Base-by-base conservation (phyloP, 2,329 filamentous ascomycete genomes). In the Fusarium gaditjirri region DNA sequence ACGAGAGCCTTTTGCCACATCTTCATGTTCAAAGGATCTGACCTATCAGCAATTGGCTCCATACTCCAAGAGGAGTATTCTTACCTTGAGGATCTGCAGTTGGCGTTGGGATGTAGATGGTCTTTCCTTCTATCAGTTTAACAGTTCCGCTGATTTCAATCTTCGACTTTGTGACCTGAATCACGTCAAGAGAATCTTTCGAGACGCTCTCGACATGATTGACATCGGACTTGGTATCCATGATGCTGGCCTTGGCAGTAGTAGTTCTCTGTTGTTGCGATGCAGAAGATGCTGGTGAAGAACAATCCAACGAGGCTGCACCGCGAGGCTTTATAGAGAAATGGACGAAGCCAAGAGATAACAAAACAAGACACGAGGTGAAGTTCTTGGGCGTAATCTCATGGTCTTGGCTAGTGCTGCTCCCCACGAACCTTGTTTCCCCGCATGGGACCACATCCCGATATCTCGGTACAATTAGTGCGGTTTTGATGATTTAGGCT, bases 1-100 rank as follows among this genome's bases (percentile, higher is more conserved):
- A 73, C 70, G 9, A 56, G 49, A 16, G 54, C 56, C 58, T 75
- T 75, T 47, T 75, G 72, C 72, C 72, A 75, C 70, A 69, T 75
- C 50, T 58, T 71, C 72, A 75, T 73, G 55, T 75, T 75, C 52
- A 75, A 53, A 3, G 72, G 72, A 59, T 75, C 72, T 75, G 11
- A 14, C 11, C n/a, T 6, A 43, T 66, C 52, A 66, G 63, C 33
- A 66, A 39, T 41, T 23, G 29, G 21, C 21, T n/a, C 5, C 2
- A 4, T 19, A 14, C 6, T 19, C 27, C 4, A 41, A n/a, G 6
- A n/a, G 12, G 19, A 9, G 5, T 5, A 21, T 9, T 52, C 52
- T 44, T 29, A 66, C 63, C 63, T 19, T n/a, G 27, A 8, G 64
- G 72, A 41, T 75, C 72, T n/a, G 72, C 72, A 4, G 72, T 75